Percentiles rank a stretch among this genome's conserved stretches.
Conservation (phyloP, 352 stramenopile genomes). For the Globisporangium uncinulatum region DNA sequence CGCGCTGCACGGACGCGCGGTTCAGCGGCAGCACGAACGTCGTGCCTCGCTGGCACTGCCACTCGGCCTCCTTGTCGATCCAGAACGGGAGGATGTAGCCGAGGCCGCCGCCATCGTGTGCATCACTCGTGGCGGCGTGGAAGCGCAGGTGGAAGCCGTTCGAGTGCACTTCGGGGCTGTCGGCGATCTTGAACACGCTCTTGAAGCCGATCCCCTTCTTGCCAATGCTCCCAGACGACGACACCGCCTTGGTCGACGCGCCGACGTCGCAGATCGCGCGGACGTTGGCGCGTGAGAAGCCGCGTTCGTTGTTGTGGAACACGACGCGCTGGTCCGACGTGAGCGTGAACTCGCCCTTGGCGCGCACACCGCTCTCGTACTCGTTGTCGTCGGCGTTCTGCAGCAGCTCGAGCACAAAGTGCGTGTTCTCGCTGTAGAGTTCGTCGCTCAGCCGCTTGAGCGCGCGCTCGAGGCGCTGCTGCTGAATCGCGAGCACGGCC, state of each 20-base stretch:
- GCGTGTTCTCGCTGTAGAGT: constrained; percentile 82
- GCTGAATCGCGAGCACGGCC: constrained; percentile 59
- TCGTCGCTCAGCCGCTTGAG: constrained; percentile 85
- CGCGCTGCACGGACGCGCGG: constrained; percentile 26
- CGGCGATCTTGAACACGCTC: constrained; percentile 88
- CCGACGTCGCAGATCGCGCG: constrained; percentile 85
- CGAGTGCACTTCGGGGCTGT: constrained; percentile 79
- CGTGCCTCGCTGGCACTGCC: constrained; percentile 40
- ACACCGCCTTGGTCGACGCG: constrained; percentile 63
- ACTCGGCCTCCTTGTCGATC: constrained; percentile 43
- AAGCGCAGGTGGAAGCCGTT: constrained; percentile 87
- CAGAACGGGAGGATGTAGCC: constrained; percentile 82
- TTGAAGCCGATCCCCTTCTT: constrained; percentile 91
- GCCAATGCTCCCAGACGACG: constrained; percentile 58
- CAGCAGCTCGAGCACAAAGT: constrained; percentile 86
- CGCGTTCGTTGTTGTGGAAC: constrained; percentile 83
- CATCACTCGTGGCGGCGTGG: constrained; percentile 42
- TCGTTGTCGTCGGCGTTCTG: constrained; percentile 87
- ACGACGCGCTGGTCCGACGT: constrained; percentile 42
- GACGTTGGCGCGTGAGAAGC: constrained; percentile 73
- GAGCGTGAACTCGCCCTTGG: constrained; percentile 57
- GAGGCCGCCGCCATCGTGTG: constrained; percentile 34
- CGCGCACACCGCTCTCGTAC: constrained; percentile 38
- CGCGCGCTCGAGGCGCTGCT: constrained; percentile 71
- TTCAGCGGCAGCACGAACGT: constrained; percentile 79